Conservation (phyloP, 495 filamentous ascomycete genomes). For the Aspergillus asperescens region DNA sequence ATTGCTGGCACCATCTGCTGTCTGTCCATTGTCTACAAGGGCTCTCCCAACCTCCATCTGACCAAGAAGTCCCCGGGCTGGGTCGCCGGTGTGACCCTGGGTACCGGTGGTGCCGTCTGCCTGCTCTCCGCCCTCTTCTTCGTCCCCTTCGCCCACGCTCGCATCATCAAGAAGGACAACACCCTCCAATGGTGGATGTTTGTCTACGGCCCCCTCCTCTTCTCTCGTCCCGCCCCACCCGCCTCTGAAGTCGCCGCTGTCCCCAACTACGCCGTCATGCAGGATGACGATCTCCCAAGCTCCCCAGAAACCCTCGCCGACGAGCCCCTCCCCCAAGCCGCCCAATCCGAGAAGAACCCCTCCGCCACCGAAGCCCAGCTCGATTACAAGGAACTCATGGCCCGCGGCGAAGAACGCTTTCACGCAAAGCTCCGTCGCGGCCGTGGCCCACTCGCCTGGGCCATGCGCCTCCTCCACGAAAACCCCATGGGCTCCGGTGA, state of each 20-base stretch:
- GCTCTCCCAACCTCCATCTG: conserved; percentile 51
- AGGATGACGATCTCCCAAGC: conserved; percentile 31
- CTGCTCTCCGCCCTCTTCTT: conserved; percentile 54
- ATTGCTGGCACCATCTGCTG: conserved; percentile 53
- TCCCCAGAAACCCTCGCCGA: conserved; percentile 24
- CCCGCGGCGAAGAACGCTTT: conserved; percentile 43
- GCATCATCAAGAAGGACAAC: conserved; percentile 51
- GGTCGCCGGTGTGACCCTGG: conserved; percentile 52
- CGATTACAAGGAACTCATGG: conserved; percentile 53
- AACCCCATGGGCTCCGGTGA: conserved; percentile 62
- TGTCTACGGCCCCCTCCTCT: conserved; percentile 49
- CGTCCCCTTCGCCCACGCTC: conserved; percentile 51
- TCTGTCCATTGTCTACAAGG: conserved; percentile 61
- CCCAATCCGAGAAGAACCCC: conserved; percentile 44
- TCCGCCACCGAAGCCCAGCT: conserved; percentile 39
- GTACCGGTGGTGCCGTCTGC: conserved; percentile 46
- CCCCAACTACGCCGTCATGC: conserved; percentile 50
- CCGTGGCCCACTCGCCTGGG: conserved; percentile 63
- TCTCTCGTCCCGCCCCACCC: conserved; percentile 38
- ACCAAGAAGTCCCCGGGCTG: conserved; percentile 52
- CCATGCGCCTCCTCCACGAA: conserved; percentile 62
- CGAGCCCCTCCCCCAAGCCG: conserved; percentile 12
- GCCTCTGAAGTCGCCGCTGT: conserved; percentile 43
- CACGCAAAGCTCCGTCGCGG: conserved; percentile 51
- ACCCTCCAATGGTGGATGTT: conserved; percentile 50